Evolutionary conservation across 208 protist species (phyloP), one percentile per base, ranked within the genome.

Genomic region (Porcisia hertigi): DNA sequence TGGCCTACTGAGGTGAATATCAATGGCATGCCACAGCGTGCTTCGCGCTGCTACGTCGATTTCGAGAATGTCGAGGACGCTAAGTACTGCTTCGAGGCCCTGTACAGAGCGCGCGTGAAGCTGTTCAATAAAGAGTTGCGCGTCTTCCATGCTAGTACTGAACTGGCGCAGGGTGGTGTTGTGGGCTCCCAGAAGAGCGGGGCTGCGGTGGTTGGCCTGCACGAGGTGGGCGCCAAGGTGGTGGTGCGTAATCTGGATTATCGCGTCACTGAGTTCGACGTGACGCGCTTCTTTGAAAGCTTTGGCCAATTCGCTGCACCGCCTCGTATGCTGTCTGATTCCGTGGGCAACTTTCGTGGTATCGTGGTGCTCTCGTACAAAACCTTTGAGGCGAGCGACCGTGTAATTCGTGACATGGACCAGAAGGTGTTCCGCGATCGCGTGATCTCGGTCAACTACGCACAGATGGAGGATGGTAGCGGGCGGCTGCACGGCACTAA

Each of bases 151-250:
- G 91, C 80, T 30, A 94, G 89, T 73, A 81, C 70, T 6, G 88
- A 96, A 8, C 41, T 92, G n/a, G 71, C 69, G 54, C 77, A 85
- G 47, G 79, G 77, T 39, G 78, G 67, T 25, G 72, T 34, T 2
- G 60, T 57, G 34, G 76, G 60, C 52, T 14, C 43, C 5, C 76
- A 52, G 45, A 43, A 43, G 25, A 71, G 53, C 39, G 73, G 79
- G 30, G 41, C 70, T 12, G 75, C 78, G 67, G 84, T 77, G 55
- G 80, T 76, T 7, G 81, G 81, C 3, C 73, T 97, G 57, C 91
- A 97, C 81, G 93, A 97, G 77, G 88, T 97, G 34, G 93, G 93
- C 41, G 93, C 93, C 36, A 93, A 94, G 83, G 88, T 97, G 53
- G 69, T 92, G 3, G 86, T 97, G 47, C 89, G 89, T 69, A 93